Evolutionary conservation across 2,329 filamentous ascomycete genomes (phyloP).

Genomic region (Alternaria sp.): DNA sequence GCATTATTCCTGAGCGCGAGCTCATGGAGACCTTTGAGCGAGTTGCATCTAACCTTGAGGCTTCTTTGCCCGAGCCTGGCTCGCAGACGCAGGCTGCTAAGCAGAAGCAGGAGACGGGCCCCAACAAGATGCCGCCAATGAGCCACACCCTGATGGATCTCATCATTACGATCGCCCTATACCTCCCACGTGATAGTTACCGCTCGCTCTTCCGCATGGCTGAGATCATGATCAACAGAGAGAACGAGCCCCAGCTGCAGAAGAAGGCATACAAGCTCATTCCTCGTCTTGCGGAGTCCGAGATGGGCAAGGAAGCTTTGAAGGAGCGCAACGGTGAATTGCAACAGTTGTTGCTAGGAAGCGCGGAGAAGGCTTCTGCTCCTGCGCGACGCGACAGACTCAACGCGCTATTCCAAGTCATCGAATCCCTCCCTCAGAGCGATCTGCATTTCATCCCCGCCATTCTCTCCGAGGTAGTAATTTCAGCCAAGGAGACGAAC

Average conservation of each 20-base stretch:
- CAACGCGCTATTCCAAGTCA: constrained; percentile 78
- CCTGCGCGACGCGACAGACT: constrained; percentile 87
- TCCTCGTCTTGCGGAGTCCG: constrained; percentile 83
- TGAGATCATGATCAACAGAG: constrained; percentile 77
- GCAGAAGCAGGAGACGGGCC: constrained; percentile 65
- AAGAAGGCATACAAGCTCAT: constrained; percentile 99
- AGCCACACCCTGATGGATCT: constrained; percentile 96
- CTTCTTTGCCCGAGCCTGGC: constrained; percentile 45
- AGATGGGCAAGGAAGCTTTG: constrained; percentile 77
- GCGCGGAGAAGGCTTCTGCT: constrained; percentile 82
- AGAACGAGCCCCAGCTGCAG: constrained; percentile 87
- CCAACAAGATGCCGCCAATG: constrained; percentile 84
- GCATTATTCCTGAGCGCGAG: constrained; percentile 73
- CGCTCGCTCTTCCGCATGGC: constrained; percentile 85
- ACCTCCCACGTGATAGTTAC: constrained; percentile 88
- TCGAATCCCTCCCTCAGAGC: constrained; percentile 76
- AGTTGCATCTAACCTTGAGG: constrained; percentile 24
- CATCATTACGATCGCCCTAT: constrained; percentile 93
- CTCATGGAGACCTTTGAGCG: constrained; percentile 17
- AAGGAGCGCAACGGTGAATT: constrained; percentile 77
- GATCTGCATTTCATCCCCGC: constrained; percentile 93
- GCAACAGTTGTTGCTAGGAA: constrained; percentile 79
- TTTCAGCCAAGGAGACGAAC: constrained; percentile 96
- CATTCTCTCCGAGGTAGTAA: constrained; percentile 90
- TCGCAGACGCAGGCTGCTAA: constrained; percentile 69